These are phyloP conservation scores for Oldenlandia corymbosa DNA, from an alignment of 257 asterid genomes.

Conservation along the genomic window DNA sequence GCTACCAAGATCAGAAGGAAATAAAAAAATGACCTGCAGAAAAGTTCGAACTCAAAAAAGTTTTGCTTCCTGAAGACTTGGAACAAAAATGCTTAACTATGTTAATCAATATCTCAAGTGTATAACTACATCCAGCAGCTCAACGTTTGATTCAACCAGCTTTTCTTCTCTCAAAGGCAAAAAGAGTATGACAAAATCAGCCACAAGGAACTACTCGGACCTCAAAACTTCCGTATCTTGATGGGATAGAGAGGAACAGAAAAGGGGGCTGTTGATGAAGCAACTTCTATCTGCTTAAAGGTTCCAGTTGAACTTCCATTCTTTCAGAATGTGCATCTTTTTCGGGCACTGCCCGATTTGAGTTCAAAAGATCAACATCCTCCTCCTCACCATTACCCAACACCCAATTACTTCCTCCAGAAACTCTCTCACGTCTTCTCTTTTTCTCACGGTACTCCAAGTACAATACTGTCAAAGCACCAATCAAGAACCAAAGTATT, in stretches of 20 bases:
- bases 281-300: slow-evolving; percentile 52
- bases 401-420: slow-evolving; percentile 78
- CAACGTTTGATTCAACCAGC: neutral
- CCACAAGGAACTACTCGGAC: neutral
- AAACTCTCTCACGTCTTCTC: slow-evolving; percentile 38
- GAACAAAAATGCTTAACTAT: slow-evolving; percentile 1
- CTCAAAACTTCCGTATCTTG: slow-evolving; percentile 3
- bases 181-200: neutral
- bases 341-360: slow-evolving; percentile 32
- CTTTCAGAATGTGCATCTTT: slow-evolving; percentile 47
- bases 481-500: slow-evolving; percentile 70
- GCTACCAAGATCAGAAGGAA: neutral
- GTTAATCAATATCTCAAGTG: slow-evolving; percentile 6
- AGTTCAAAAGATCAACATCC: slow-evolving; percentile 64
- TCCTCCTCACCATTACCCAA: slow-evolving; percentile 66
- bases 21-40: neutral
- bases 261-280: slow-evolving; percentile 8
- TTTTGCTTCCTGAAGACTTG: neutral
- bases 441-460: slow-evolving; percentile 66
- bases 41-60: neutral
- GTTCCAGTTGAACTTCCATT: slow-evolving; percentile 95
- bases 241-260: neutral
- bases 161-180: slow-evolving; percentile 2
- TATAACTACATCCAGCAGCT: slow-evolving; percentile 11
- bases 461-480: slow-evolving; percentile 49